These are phyloP conservation scores for Litchi chinensis DNA, from an alignment of 345 rosid species.

Conservation along the genomic window DNA sequence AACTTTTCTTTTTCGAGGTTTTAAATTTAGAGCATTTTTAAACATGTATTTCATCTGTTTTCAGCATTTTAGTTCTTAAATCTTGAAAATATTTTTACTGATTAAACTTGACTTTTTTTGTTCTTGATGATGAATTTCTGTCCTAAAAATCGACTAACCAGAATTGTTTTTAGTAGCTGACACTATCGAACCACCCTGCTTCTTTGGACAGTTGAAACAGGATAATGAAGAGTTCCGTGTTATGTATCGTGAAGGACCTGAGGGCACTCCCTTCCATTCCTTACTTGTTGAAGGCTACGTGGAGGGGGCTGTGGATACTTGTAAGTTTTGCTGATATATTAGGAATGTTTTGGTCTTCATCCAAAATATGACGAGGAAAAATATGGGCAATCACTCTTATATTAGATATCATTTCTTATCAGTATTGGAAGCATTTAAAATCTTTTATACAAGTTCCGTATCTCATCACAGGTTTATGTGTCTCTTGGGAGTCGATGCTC, in stretches of 20 bases:
- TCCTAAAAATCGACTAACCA: not conserved
- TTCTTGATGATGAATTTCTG: not conserved
- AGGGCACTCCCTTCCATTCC: conserved; percentile 78
- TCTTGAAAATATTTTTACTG: not conserved
- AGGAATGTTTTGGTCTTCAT: conserved; percentile 16
- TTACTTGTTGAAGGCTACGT: conserved; percentile 94
- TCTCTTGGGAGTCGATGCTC: conserved; percentile 76
- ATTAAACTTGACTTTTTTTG: not conserved
- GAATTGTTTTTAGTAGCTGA: conserved; percentile 7
- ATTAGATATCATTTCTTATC: conserved; percentile 1
- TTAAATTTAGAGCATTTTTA: not conserved
- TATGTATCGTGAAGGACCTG: conserved; percentile 91
- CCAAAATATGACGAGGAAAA: not conserved
- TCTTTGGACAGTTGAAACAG: conserved; percentile 63
- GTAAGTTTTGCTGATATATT: conserved; percentile 49
- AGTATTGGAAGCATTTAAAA: conserved; percentile 14
- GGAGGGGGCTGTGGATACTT: conserved; percentile 79
- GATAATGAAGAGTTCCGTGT: conserved; percentile 82
- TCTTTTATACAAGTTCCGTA: conserved; percentile 14
- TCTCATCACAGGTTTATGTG: conserved; percentile 70
- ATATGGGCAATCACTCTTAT: not conserved
- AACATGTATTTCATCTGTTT: conserved; percentile 3
- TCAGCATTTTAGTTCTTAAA: not conserved
- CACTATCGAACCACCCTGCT: not conserved
- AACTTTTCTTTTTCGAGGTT: not conserved